These are phyloP conservation scores for Pichia sp. DNA, from an alignment of 1,139 yeast species.

Conservation along the genomic window DNA sequence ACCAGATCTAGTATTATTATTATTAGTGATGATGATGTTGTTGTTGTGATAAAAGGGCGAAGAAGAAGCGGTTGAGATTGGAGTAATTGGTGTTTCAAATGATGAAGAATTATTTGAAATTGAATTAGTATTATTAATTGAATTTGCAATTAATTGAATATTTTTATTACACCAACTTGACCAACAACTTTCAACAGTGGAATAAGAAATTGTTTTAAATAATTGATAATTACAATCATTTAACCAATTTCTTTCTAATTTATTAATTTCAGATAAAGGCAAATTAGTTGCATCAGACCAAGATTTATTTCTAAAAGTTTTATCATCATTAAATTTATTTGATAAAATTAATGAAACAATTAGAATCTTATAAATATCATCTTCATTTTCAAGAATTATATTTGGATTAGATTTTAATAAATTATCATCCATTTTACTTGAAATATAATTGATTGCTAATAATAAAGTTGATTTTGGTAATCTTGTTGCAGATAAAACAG, in stretches of 20 bases:
- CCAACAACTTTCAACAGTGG: slow-evolving; percentile 31
- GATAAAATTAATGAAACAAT: slow-evolving; percentile 75
- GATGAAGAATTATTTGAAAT: background rate
- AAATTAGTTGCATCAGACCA: slow-evolving; percentile 96
- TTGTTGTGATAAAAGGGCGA: slow-evolving; percentile 5
- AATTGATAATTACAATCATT: slow-evolving; percentile 39
- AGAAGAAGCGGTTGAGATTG: slow-evolving; percentile 7
- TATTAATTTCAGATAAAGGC: slow-evolving; percentile 51
- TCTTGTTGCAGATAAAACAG: slow-evolving; percentile 83
- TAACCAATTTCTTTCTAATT: slow-evolving; percentile 72
- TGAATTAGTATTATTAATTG: background rate
- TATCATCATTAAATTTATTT: slow-evolving; percentile 92
- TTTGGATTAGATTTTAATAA: slow-evolving; percentile 23
- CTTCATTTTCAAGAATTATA: slow-evolving; percentile 21
- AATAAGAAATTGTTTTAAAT: slow-evolving; percentile 30
- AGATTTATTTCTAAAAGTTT: slow-evolving; percentile 88
- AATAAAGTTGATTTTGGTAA: slow-evolving; percentile 77
- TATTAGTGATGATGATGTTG: background rate
- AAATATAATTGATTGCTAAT: slow-evolving; percentile 69
- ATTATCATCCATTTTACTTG: slow-evolving; percentile 34
- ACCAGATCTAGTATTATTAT: background rate
- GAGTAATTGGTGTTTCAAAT: background rate
- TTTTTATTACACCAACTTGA: slow-evolving; percentile 30
- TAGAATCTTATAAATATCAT: slow-evolving; percentile 53
- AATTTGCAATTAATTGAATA: slow-evolving; percentile 5